Base-by-base conservation (phyloP, 257 asterid species). In the Primulina tabacum region DNA sequence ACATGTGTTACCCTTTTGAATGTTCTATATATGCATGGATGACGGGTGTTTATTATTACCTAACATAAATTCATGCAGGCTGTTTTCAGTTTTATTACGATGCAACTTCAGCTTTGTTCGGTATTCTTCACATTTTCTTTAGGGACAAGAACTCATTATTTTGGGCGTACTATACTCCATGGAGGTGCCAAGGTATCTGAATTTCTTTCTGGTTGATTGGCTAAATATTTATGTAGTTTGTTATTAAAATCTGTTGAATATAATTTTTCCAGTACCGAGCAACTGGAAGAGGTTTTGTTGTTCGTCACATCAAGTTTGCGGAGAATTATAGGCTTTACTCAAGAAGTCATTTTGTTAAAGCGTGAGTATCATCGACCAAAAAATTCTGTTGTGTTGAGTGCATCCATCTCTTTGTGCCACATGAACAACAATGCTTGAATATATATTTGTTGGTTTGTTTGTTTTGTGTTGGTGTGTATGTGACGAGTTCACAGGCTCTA, bases 21-120 rank as follows among this genome's bases (percentile, higher is more conserved):
- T 30, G 50, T 43, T 63, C 4, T 67, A 50, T 52, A 11, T 56
- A n/a, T 60, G 40, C 66, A 64, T 62, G n/a, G 67, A 32, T 33
- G 37, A 33, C 37, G 37, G 4, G 37, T 33, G 37, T 33, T 33
- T 8, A 60, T 62, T 21, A 62, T 58, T 26, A 34, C 71, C 30
- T 35, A n/a, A 69, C 34, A 16, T 34, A 50, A 64, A 18, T 64
- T 18, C 78, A 73, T 81, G 82, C 92, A 93, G 99, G 99, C 99
- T 72, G 76, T 93, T 78, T 89, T 93, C 82, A 89, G 96, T 83
- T 93, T 93, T 78, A 84, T 90, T 80, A 90, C 97, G 7, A 93
- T 94, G 99, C 99, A 94, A 92, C 89, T 94, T 80, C 99, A 93
- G 86, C 95, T 93, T 58, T 90, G 94, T 74, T 90, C 99, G 8